Evolutionary conservation across 345 rosid species (phyloP), one percentile per base, ranked within the genome.

Genomic region (Hirschfeldia incana): DNA sequence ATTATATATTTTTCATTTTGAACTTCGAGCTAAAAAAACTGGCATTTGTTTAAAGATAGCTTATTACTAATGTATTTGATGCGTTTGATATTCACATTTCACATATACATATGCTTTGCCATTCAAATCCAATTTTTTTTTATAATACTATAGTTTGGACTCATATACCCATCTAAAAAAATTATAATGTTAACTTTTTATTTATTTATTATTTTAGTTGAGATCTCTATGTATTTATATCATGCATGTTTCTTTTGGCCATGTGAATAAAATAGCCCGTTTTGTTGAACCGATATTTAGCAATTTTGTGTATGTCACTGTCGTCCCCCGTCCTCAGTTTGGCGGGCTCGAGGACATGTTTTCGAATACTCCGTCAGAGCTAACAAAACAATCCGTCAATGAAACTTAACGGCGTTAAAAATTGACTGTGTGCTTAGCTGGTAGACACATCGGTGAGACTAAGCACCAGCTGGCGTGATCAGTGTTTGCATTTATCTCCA

Each of bases 341-440:
- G 72, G 83, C 83, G 79, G 83, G 79, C 57, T 75, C 67, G 61
- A 65, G 6, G 13, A 63, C 15, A 44, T 13, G 5, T 33, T 67
- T 67, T 73, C 82, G 67, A 79, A 75, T 75, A 63, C 61, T 51
- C 53, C 75, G 78, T 79, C 58, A 5, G 49, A 15, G 58, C 71
- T 70, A 53, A 76, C 74, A 69, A 29, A 69, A 76, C 17, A 61
- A 34, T 77, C 74, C 74, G 78, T 73, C 69, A 51, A 1, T 73
- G 21, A 46, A 30, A 10, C 2, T 26, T 62, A 79, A 80, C 76
- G 55, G 57, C 68, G 83, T 75, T 65, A 69, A 21, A 17, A 21
- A 17, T 30, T 15, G 57, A 73, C 37, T 67, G 74, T 67, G 6
- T 67, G 75, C 76, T 80, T 75, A 75, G 79, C 72, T 80, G 83